phyloP scores from a whole-genome alignment of 345 rosid species.

The Lumnitzera littorea region DNA sequence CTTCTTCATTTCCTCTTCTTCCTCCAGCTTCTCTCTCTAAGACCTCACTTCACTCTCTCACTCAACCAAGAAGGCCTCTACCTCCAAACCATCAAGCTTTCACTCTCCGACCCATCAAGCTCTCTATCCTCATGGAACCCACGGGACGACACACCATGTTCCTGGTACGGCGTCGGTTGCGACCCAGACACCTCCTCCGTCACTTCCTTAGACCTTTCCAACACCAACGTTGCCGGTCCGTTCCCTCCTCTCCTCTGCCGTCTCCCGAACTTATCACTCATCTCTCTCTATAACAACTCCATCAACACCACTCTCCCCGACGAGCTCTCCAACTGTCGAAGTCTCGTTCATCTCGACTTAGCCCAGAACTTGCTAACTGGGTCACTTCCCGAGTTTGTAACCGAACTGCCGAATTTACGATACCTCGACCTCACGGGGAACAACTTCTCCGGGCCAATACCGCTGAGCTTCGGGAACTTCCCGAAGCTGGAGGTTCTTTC shows the following conservation, averaged over 20 bases:
- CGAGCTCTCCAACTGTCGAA: constrained; percentile 48
- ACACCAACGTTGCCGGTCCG: constrained; percentile 53
- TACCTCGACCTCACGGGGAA: constrained; percentile 71
- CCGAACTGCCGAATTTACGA: constrained; percentile 44
- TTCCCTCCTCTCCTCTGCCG: constrained; percentile 68
- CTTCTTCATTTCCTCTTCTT: constrained; percentile 5
- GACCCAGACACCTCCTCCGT: constrained; percentile 32
- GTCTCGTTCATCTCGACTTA: constrained; percentile 66
- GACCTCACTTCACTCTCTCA: constrained; percentile 1
- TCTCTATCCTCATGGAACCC: constrained; percentile 38
- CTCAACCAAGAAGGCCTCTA: constrained; percentile 42
- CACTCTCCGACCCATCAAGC: constrained; percentile 32
- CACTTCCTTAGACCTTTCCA: constrained; percentile 57
- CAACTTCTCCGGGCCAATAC: constrained; percentile 86
- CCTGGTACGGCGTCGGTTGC: constrained; percentile 36
- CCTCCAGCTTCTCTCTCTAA: constrained; percentile 3
- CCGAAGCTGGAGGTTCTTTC: constrained; percentile 76
- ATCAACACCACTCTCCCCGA: constrained; percentile 58
- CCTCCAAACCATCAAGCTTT: constrained; percentile 24
- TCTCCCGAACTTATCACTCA: constrained; percentile 43
- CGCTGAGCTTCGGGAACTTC: constrained; percentile 55
- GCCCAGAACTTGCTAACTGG: constrained; percentile 78
- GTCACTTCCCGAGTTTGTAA: constrained; percentile 42
- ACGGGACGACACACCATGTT: constrained; percentile 29
- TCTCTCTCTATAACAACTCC: constrained; percentile 55